These are phyloP conservation scores for Aspergillus sclerotialis DNA, from an alignment of 2,329 filamentous ascomycete genomes.

Conservation along the genomic window DNA sequence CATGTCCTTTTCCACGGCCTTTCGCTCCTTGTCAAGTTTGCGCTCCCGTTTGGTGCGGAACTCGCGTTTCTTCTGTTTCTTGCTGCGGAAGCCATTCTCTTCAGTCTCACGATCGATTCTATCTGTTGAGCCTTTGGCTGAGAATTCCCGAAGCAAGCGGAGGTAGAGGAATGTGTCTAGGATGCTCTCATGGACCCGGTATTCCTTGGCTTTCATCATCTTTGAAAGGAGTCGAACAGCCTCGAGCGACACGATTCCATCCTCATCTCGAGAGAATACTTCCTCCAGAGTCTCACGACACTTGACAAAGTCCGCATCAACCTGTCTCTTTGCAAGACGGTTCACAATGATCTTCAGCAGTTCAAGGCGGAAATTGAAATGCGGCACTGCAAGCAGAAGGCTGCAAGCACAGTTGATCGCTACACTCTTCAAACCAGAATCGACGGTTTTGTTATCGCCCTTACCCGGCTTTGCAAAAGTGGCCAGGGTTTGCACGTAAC, in stretches of 20 bases:
- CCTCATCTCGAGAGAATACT: conserved; percentile 79
- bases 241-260: conserved; percentile 81
- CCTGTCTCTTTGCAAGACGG: conserved; percentile 66
- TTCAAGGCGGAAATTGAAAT: conserved; percentile 94
- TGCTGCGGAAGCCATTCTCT: conserved; percentile 39
- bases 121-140: conserved; percentile 73
- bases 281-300: conserved; percentile 72
- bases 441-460: conserved; percentile 20
- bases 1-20: conserved; percentile 87
- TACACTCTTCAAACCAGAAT: conserved; percentile 55
- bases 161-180: conserved; percentile 88
- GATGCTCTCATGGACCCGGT: conserved; percentile 73
- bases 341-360: conserved; percentile 79
- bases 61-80: conserved; percentile 68
- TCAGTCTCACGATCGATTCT: conserved; percentile 57
- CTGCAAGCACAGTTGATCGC: conserved; percentile 82
- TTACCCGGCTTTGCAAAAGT: conserved; percentile 56
- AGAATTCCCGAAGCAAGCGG: conserved; percentile 80
- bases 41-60: conserved; percentile 84
- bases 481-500: conserved; percentile 70
- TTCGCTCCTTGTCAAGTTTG: conserved; percentile 78
- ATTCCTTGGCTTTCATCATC: conserved; percentile 90
- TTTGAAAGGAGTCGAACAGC: conserved; percentile 77
- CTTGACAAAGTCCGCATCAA: conserved; percentile 70
- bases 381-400: conserved; percentile 72